A percentile compares a stretch with the other conserved stretches of the same genome.
Conservation (phyloP, 192 early-diverging fungal species). For the Polychytrium aggregatum region DNA sequence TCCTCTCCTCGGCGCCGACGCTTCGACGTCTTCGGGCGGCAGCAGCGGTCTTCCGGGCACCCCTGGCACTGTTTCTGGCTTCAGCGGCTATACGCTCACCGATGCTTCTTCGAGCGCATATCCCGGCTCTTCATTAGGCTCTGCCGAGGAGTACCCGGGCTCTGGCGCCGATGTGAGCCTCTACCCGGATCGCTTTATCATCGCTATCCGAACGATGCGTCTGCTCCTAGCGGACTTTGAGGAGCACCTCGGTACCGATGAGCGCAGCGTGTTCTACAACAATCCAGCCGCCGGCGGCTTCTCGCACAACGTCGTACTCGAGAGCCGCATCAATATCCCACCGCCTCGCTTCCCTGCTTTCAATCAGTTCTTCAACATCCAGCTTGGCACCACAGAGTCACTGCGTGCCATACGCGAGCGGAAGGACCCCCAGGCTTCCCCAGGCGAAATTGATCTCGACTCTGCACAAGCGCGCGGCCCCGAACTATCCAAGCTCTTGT, state of each 20-base stretch:
- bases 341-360: slow-evolving; percentile 35
- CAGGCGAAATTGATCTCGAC: no score
- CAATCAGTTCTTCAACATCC: no score
- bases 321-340: slow-evolving; percentile 34
- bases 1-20: slow-evolving; percentile 52
- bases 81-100: no score
- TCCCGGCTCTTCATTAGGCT: no score
- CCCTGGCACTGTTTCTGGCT: no score
- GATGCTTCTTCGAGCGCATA: no score
- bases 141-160: no score
- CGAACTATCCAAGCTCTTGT: no score
- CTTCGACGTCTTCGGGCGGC: not conserved
- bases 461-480: no score
- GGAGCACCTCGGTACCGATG: slow-evolving; percentile 19
- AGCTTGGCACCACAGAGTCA: no score
- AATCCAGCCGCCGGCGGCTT: slow-evolving; percentile 14
- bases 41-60: not conserved
- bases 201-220: slow-evolving; percentile 63
- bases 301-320: slow-evolving; percentile 32
- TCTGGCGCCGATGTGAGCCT: slow-evolving; percentile 33
- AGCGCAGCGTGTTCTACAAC: slow-evolving; percentile 2
- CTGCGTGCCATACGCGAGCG: no score
- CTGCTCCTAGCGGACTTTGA: slow-evolving; percentile 65
- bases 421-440: no score
- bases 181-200: slow-evolving; percentile 59